A percentile compares a stretch with the other conserved stretches of the same genome.
These are phyloP conservation scores for Vinca minor DNA, from an alignment of 257 asterid species.

Conservation along the genomic window DNA sequence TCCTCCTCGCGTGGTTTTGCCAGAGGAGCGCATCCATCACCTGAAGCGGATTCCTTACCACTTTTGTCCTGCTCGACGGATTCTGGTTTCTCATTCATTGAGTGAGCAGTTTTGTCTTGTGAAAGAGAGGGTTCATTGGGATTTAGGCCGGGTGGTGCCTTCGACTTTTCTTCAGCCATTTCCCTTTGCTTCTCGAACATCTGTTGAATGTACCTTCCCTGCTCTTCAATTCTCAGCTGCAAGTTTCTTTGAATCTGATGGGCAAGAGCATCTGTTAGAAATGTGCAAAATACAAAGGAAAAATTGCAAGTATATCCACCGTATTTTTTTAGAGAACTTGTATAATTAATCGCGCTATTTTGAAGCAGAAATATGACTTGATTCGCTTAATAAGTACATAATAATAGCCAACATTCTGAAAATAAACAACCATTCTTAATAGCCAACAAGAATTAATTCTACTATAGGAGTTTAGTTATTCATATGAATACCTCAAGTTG, in stretches of 20 bases:
- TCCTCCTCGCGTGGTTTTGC: constrained; percentile 13
- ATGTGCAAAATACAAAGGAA: not conserved
- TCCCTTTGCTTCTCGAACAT: constrained; percentile 66
- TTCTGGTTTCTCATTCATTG: constrained; percentile 24
- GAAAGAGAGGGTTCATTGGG: constrained; percentile 25
- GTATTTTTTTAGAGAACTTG: too few species aligned
- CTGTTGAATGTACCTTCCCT: constrained; percentile 63
- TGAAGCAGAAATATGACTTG: too few species aligned
- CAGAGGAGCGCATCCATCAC: constrained; percentile 9
- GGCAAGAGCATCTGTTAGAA: constrained; percentile 3
- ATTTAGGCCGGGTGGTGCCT: constrained; percentile 26
- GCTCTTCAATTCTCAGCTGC: constrained; percentile 83
- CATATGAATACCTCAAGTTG: constrained; percentile 66
- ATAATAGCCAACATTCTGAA: too few species aligned
- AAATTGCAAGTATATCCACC: too few species aligned
- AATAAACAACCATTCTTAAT: too few species aligned
- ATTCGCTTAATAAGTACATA: too few species aligned
- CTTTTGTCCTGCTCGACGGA: constrained; percentile 14
- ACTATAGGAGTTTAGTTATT: not conserved
- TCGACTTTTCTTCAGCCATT: constrained; percentile 48
- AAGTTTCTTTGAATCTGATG: constrained; percentile 72
- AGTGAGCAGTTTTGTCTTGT: constrained; percentile 14
- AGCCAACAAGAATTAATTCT: too few species aligned
- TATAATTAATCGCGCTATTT: too few species aligned
- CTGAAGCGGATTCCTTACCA: constrained; percentile 13